Evolutionary conservation across 257 asterid species (phyloP), one percentile per base, ranked within the genome.

Genomic region (Solanum peruvianum): DNA sequence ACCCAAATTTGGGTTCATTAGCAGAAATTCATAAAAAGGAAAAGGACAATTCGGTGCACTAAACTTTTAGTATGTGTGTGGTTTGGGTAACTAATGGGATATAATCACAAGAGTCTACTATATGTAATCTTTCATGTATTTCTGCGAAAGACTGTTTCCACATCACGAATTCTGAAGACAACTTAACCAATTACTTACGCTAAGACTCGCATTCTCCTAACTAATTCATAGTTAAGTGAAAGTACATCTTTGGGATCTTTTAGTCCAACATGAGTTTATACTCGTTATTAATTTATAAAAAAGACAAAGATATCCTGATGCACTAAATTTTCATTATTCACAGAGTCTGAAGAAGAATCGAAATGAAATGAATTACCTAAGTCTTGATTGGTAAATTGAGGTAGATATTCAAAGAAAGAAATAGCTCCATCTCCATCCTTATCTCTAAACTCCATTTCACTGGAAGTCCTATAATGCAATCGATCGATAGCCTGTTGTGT

Each of bases 381-480:
- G 39, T 91, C 91, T 70, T 87, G 86, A 29, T 69, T 15, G 13
- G 89, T 77, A 72, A 87, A 87, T 18, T 60, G 87, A 62, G 91
- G 91, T 9, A 91, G 64, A 31, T 88, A 88, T 72, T 91, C 92
- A 21, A 44, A 83, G 89, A 91, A 91, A 11, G 93, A 89, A 83
- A 89, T 18, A 5, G 86, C 85, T n/a, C 89, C 90, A 78, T 91
- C 91, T 15, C 89, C 90, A 72, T 91, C 90, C n/a, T 85, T 77
- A 11, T 89, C 93, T 35, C 86, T 87, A 15, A 27, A 84, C 25
- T 85, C 80, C 89, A 89, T 67, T 82, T 85, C 92, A 42, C 86
- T 88, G 56, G 2, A 37, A 1, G 87, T 84, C 49, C 82, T 82
- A 25, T 85, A 81, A 86, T 88, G 75, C 87, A 91, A 69, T 25